Percentiles rank a stretch among this genome's conserved stretches.
Conservation (phyloP, 2,329 filamentous ascomycete species). For the Ophiostoma pallidulum region DNA sequence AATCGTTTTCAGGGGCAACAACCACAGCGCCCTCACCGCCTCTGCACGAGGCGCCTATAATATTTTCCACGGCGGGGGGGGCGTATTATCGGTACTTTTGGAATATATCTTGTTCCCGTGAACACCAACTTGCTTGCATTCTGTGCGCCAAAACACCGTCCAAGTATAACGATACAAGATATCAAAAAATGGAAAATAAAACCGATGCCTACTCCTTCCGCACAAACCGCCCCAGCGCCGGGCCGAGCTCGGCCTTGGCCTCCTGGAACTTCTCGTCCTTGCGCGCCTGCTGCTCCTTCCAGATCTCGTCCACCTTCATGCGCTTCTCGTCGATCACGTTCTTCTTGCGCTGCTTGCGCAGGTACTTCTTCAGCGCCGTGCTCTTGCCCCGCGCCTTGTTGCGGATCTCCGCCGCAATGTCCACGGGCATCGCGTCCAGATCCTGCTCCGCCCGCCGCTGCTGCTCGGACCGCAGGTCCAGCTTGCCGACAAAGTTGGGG, state of each 20-base stretch:
- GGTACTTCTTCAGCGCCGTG: slow-evolving; percentile 73
- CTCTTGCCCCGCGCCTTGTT: slow-evolving; percentile 76
- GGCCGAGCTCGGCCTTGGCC: slow-evolving; percentile 66
- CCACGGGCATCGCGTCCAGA: slow-evolving; percentile 58
- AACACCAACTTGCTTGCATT: slow-evolving; percentile 2
- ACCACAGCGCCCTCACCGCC: too few relatives aligned
- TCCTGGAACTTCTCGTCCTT: slow-evolving; percentile 54
- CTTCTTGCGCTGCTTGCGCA: slow-evolving; percentile 83
- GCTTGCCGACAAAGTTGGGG: slow-evolving; percentile 80
- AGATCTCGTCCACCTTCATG: slow-evolving; percentile 73
- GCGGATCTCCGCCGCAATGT: slow-evolving; percentile 51
- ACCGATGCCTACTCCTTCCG: slow-evolving; percentile 48
- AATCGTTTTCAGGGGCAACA: too few relatives aligned
- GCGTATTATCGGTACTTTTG: too few relatives aligned
- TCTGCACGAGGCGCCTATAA: too few relatives aligned
- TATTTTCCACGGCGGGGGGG: too few relatives aligned
- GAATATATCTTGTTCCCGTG: too few relatives aligned
- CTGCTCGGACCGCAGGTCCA: slow-evolving; percentile 73
- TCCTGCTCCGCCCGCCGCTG: slow-evolving; percentile 70
- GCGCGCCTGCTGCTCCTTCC: slow-evolving; percentile 60
- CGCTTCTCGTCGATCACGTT: slow-evolving; percentile 96
- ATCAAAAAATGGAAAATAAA: not conserved
- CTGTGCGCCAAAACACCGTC: slow-evolving; percentile 1
- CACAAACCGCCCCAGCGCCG: slow-evolving; percentile 77
- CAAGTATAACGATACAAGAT: not conserved